These are phyloP conservation scores for Ciborinia camelliae DNA, from an alignment of 2,329 filamentous ascomycete genomes.

Conservation along the genomic window DNA sequence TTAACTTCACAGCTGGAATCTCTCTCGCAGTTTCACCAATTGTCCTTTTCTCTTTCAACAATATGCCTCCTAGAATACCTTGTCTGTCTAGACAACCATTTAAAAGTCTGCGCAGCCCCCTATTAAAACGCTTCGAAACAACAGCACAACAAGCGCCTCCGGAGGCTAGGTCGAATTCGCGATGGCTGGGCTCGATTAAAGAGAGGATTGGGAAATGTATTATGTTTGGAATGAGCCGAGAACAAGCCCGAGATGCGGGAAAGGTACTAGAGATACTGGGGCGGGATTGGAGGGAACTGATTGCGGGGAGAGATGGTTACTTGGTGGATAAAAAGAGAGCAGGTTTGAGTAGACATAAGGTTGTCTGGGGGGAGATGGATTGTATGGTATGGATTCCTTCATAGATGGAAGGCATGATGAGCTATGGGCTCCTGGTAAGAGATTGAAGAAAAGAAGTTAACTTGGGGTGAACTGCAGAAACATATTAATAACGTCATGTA, in stretches of 20 bases:
- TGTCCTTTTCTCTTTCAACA: neutral
- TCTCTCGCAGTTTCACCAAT: neutral
- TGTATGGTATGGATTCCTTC: constrained; percentile 50
- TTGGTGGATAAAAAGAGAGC: constrained; percentile 59
- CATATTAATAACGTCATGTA: constrained; percentile 90
- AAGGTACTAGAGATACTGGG: constrained; percentile 58
- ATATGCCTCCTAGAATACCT: neutral
- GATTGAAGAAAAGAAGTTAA: neutral
- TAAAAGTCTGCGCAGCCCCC: neutral
- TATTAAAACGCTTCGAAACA: neutral
- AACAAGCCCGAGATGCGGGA: constrained; percentile 57
- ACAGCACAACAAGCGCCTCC: neutral
- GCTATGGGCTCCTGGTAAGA: neutral
- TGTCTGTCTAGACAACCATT: neutral
- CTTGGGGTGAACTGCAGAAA: constrained; percentile 43
- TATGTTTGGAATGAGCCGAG: constrained; percentile 62
- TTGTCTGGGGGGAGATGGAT: constrained; percentile 85
- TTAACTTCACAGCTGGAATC: neutral
- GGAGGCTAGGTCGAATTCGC: constrained; percentile 35
- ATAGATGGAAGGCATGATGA: constrained; percentile 2
- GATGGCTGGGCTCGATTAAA: constrained; percentile 69
- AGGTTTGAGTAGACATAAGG: constrained; percentile 61
- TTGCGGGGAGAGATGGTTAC: constrained; percentile 73
- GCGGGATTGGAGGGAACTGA: constrained; percentile 66
- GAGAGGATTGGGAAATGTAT: constrained; percentile 70